Evolutionary conservation across 2,329 filamentous ascomycete genomes (phyloP).

Genomic region (Aspergillus udagawae): DNA sequence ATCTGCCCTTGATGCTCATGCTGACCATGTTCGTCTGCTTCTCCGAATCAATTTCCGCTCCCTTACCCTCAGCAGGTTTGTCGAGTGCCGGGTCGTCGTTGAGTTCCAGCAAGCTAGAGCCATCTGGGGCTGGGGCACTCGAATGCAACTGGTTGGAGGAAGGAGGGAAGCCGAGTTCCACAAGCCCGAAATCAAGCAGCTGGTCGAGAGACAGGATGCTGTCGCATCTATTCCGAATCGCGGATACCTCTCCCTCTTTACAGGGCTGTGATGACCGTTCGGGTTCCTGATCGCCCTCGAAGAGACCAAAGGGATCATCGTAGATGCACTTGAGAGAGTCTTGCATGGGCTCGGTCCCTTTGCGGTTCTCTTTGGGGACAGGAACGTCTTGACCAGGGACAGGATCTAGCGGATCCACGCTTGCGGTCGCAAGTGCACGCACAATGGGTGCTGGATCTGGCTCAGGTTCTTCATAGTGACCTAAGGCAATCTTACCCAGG

Average conservation of each 20-base stretch:
- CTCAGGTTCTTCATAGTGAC: conserved; percentile 25
- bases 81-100: conserved; percentile 1
- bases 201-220: conserved; percentile 14
- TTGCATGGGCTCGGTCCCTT: not conserved
- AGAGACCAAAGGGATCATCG: conserved; percentile 17
- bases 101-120: conserved; percentile 13
- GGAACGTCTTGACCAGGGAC: not conserved
- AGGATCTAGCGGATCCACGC: not conserved
- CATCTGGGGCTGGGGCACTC: not conserved
- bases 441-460: not conserved
- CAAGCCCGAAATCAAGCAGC: conserved; percentile 19
- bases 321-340: not conserved
- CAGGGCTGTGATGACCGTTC: not conserved
- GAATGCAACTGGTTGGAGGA: not conserved
- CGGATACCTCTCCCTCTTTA: not conserved
- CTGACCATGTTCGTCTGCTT: not conserved
- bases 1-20: not conserved
- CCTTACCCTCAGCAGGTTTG: not conserved
- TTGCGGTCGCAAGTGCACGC: not conserved
- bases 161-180: not conserved
- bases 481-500: conserved; percentile 64
- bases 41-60: not conserved
- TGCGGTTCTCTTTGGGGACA: not conserved
- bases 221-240: conserved; percentile 4
- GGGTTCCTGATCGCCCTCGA: conserved; percentile 1